Evolutionary conservation across 2,329 filamentous ascomycete species (phyloP), one percentile per base, ranked within the genome.

Genomic region (Cyphellophora attinorum): DNA sequence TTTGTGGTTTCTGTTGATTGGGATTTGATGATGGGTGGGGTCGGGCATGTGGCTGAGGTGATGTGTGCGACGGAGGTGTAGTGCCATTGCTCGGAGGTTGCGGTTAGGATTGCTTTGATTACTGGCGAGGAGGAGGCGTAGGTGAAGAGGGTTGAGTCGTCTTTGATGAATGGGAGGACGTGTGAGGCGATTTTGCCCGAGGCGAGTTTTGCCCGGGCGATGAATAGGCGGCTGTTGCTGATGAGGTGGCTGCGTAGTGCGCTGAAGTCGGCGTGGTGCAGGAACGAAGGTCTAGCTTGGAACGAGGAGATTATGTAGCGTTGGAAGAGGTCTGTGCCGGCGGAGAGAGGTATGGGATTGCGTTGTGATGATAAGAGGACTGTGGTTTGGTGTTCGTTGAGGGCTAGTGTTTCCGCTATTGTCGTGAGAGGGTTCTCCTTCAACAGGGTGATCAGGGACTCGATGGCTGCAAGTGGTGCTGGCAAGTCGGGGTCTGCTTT

Each of bases 271-370:
- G 19, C 67, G 5, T 67, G 54, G 45, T 65, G 29, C 10, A 11
- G 19, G 15, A 19, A 12, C 8, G 29, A 47, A 16, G 70, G n/a
- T 50, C 11, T 72, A 66, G 41, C 60, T 55, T 78, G 72, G 49
- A 80, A 58, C 13, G 72, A 85, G 37, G 79, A 77, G 51, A 94
- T 81, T 49, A 98, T 76, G 61, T 93, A 96, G 56, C 89, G 81
- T 57, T 91, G 83, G 68, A 98, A 96, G 39, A 96, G 76, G 58
- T 95, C 88, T 40, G 88, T 94, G 51, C 91, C 91, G 36, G 93
- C 91, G 31, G 84, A 86, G 11, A 96, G 76, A 4, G 88, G 89
- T 37, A 96, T 84, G 11, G 88, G 84, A 62, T 98, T 96, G 5
- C 81, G 71, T 34, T 93, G 81, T 13, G 79, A 76, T 38, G 70